phyloP scores from a whole-genome alignment of 192 early-diverging fungal species.

The Chytriomyces confervae region DNA sequence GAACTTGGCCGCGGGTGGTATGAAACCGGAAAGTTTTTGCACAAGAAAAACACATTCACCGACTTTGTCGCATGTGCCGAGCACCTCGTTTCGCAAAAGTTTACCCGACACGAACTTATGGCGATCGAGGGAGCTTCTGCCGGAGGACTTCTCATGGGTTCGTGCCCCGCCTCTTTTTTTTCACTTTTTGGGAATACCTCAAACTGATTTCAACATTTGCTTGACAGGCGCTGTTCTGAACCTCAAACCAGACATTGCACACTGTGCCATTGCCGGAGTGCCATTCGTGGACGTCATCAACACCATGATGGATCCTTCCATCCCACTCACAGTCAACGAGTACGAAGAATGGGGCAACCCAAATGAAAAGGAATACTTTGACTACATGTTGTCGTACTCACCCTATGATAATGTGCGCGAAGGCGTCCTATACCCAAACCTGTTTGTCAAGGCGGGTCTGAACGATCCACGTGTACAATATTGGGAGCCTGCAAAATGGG shows the following conservation, averaged over 20 bases:
- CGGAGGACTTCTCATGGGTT: slow-evolving; percentile 54
- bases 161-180: background rate
- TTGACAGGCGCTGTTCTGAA: slow-evolving; percentile 47
- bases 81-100: slow-evolving; percentile 42
- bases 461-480: slow-evolving; percentile 86
- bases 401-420: slow-evolving; percentile 57
- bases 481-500: slow-evolving; percentile 91
- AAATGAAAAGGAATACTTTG: slow-evolving; percentile 55
- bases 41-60: slow-evolving; percentile 59
- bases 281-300: slow-evolving; percentile 63
- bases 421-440: slow-evolving; percentile 43
- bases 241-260: slow-evolving; percentile 44
- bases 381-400: slow-evolving; percentile 57
- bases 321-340: slow-evolving; percentile 55
- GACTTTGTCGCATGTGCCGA: slow-evolving; percentile 57
- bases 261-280: slow-evolving; percentile 51
- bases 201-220: background rate
- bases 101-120: slow-evolving; percentile 41
- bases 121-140: slow-evolving; percentile 55
- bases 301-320: slow-evolving; percentile 54
- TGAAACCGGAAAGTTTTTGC: slow-evolving; percentile 56
- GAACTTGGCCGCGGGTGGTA: slow-evolving; percentile 45
- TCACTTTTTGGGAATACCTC: background rate
- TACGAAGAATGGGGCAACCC: slow-evolving; percentile 65
- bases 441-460: slow-evolving; percentile 73